Evolutionary conservation across 106 monocot genomes (phyloP).

Genomic region (Dendrobium huoshanense): DNA sequence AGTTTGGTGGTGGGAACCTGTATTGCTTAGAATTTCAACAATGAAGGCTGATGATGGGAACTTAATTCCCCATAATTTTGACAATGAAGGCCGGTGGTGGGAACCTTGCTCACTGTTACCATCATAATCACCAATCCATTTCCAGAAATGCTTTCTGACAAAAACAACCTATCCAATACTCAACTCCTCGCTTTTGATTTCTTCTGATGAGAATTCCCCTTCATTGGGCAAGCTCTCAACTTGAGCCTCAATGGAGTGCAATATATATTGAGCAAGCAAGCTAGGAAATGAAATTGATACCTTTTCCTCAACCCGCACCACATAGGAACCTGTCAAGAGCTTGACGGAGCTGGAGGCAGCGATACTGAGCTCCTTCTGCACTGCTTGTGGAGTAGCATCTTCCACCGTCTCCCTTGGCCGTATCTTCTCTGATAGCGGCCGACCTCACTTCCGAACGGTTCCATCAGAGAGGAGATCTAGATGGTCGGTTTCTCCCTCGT

Average conservation of each 20-base stretch:
- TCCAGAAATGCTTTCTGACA: conserved; percentile 79
- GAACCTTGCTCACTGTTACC: background rate
- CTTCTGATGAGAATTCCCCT: conserved; percentile 84
- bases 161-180: conserved; percentile 18
- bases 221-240: conserved; percentile 67
- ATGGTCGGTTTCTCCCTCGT: no score
- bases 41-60: no score
- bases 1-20: no score
- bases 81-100: no score
- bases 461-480: conserved; percentile 65
- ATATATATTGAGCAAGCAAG: conserved; percentile 54
- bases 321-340: conserved; percentile 35
- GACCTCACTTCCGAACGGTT: conserved; percentile 31
- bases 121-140: conserved; percentile 46
- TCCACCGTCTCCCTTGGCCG: conserved; percentile 66
- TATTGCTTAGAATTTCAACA: no score
- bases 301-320: conserved; percentile 51
- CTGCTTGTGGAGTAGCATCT: conserved; percentile 50
- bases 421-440: conserved; percentile 93
- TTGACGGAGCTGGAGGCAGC: conserved; percentile 9
- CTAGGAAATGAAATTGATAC: conserved; percentile 72
- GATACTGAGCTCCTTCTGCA: conserved; percentile 58
- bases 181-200: conserved; percentile 25
- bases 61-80: no score
- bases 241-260: conserved; percentile 66